Conservation (phyloP, 2,329 filamentous ascomycete species). For the Exophiala oligosperma region DNA sequence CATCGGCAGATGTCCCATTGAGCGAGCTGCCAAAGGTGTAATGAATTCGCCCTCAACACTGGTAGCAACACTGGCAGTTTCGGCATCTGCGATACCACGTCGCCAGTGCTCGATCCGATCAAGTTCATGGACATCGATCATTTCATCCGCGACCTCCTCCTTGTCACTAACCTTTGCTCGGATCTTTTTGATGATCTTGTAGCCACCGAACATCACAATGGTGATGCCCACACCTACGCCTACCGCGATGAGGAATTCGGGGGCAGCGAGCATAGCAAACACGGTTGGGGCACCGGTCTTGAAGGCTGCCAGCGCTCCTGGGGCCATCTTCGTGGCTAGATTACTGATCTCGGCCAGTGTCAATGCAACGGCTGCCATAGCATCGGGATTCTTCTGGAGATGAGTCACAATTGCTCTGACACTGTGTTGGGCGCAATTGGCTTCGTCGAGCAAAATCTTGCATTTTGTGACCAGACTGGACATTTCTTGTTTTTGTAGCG, state of each 20-base stretch:
- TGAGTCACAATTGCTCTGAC: conserved; percentile 80
- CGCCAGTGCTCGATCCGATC: conserved; percentile 63
- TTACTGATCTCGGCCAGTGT: conserved; percentile 89
- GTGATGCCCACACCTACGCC: conserved; percentile 90
- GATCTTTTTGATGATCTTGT: conserved; percentile 94
- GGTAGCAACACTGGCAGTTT: conserved; percentile 44
- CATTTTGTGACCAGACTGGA: conserved; percentile 71
- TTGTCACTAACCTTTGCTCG: conserved; percentile 36
- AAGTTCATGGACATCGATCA: conserved; percentile 51
- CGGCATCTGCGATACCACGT: conserved; percentile 61
- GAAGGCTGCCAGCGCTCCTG: conserved; percentile 71
- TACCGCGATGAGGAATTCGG: conserved; percentile 91
- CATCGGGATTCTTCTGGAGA: conserved; percentile 79
- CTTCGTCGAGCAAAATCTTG: conserved; percentile 78
- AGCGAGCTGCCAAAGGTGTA: conserved; percentile 56
- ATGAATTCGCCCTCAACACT: conserved; percentile 67
- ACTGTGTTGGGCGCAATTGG: conserved; percentile 82
- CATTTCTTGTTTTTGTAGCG: conserved; percentile 48
- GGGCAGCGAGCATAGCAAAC: conserved; percentile 81
- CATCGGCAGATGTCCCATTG: conserved; percentile 42
- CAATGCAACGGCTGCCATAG: conserved; percentile 88
- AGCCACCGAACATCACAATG: conserved; percentile 91
- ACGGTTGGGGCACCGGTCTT: conserved; percentile 82
- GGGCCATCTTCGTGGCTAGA: conserved; percentile 79
- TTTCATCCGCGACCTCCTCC: conserved; percentile 51